Evolutionary conservation across 1,139 yeast species (phyloP), one percentile per base, ranked within the genome.

Genomic region (Pichia terricola): DNA sequence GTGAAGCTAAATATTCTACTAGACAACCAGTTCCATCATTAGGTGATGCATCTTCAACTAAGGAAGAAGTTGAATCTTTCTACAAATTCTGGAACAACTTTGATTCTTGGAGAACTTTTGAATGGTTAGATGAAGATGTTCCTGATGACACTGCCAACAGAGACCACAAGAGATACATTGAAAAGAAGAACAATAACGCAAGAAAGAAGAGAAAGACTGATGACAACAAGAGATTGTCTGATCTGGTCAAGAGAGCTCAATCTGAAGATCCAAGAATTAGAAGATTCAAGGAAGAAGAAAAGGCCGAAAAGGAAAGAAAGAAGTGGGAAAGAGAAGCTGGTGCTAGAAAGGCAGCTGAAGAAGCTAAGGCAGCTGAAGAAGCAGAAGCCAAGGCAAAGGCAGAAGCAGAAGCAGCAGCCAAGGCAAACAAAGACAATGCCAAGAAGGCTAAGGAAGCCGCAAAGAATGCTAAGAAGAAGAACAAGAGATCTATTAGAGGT

Each of bases 321-420:
- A 91, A 89, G 69, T 89, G 97, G 97, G 98, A 91, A 66, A 84
- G 82, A 66, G 98, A 89, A 66, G 95, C 97, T 45, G 97, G 96
- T 56, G 79, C 95, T 38, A 85, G 97, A 74, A 83, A 88, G 64
- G 97, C 91, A 51, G 96, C 95, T 47, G 91, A 80, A 64, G 94
- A 82, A 61, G 94, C 88, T 42, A 94, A 86, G 55, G 95, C 85
- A 53, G 95, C 83, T 53, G 96, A 85, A 62, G 80, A 78, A 54
- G 85, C 85, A 46, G 76, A 75, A 59, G 78, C 75, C 60, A 85
- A 82, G 58, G 87, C 85, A 46, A 94, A 81, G 65, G 87, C 72
- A 27, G 69, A 68, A 38, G 80, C 79, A 49, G 22, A 16, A 16
- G 87, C 71, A 27, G 69, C 69, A 38, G 80, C 79, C 49, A 71